Conservation (phyloP, 2,329 filamentous ascomycete genomes). For the Fusarium sp. region DNA sequence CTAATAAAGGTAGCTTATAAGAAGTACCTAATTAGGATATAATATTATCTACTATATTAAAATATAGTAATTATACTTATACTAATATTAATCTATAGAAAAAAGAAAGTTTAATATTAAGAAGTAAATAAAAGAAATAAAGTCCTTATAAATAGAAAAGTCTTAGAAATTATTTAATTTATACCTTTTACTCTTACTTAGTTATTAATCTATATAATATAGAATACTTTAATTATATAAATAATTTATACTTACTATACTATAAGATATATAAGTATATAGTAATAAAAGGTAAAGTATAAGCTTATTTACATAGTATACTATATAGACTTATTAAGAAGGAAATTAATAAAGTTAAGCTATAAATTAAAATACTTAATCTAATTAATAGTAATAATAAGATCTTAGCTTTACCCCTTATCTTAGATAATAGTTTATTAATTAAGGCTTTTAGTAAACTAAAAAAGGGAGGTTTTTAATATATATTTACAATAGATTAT, state of each 20-base stretch:
- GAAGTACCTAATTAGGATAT: constrained; percentile 1
- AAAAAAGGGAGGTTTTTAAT: not conserved
- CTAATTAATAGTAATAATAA: not conserved
- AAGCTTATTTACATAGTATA: not conserved
- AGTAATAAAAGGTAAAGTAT: not conserved
- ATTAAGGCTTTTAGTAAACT: not conserved
- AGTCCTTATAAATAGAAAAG: not conserved
- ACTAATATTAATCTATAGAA: constrained; percentile 1
- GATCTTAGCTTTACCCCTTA: constrained; percentile 1
- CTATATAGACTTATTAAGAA: not conserved
- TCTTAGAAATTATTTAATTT: not conserved
- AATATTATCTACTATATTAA: not conserved
- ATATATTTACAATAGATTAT: not conserved
- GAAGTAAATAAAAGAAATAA: not conserved
- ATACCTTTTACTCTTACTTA: not conserved
- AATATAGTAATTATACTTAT: not conserved
- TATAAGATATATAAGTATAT: constrained; percentile 8
- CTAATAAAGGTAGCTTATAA: constrained; percentile 9
- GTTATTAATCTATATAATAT: constrained; percentile 3
- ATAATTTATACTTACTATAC: not conserved
- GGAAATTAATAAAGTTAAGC: not conserved
- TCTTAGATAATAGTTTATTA: not conserved
- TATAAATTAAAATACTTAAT: not conserved
- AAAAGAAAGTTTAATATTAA: constrained; percentile 11
- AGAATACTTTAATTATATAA: constrained; percentile 3